Conservation (phyloP, 805 yeast species). For the Pichia nanzhaoensis region DNA sequence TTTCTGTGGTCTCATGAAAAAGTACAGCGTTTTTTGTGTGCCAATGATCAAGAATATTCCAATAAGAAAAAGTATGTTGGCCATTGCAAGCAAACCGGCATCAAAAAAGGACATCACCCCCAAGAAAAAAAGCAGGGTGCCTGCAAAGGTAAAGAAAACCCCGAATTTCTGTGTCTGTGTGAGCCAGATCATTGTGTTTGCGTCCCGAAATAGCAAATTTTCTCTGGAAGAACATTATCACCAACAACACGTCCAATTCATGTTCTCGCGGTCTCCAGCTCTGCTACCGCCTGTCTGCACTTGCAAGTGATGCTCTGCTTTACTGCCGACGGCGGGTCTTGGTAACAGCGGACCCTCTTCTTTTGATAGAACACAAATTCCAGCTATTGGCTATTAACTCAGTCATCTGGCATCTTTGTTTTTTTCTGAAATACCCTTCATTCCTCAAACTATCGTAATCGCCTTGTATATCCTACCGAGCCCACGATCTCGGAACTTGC, state of each 20-base stretch:
- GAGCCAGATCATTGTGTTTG: slow-evolving; percentile 53
- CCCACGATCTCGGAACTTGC: too few species aligned
- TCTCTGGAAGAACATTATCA: neutral
- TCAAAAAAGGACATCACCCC: slow-evolving; percentile 87
- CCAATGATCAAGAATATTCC: slow-evolving; percentile 88
- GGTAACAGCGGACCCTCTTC: too few species aligned
- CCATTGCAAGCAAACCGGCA: slow-evolving; percentile 81
- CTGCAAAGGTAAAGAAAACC: slow-evolving; percentile 86
- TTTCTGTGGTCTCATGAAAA: slow-evolving; percentile 83
- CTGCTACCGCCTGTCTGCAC: neutral
- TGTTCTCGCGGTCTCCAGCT: neutral
- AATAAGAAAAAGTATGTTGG: slow-evolving; percentile 72
- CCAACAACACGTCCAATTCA: neutral
- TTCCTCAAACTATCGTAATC: too few species aligned
- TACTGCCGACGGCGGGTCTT: too few species aligned
- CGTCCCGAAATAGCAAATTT: too few species aligned
- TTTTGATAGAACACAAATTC: too few species aligned
- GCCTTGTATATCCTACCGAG: too few species aligned
- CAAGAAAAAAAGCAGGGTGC: slow-evolving; percentile 66
- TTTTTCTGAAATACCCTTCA: too few species aligned
- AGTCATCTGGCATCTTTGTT: too few species aligned
- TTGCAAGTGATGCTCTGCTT: too few species aligned
- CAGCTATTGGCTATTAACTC: too few species aligned
- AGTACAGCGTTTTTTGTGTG: slow-evolving; percentile 69
- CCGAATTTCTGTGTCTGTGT: slow-evolving; percentile 81